phyloP scores from a whole-genome alignment of 768 basidiomycete genomes.

The Podaxis sp. region DNA sequence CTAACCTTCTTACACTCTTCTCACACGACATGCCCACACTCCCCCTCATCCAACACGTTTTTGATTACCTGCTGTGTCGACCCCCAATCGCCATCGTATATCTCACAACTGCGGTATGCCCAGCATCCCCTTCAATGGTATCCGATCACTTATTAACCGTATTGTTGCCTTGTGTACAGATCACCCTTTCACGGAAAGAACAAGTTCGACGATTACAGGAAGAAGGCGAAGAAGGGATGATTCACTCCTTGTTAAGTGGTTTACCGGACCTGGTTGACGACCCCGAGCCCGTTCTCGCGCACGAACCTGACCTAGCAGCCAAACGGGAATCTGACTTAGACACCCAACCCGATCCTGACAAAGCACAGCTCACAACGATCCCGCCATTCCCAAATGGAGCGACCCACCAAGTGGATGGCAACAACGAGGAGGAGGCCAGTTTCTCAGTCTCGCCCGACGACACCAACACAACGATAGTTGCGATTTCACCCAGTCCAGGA shows the following conservation, averaged over 20 bases:
- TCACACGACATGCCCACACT: conserved; percentile 90
- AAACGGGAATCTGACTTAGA: not conserved
- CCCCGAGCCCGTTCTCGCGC: not conserved
- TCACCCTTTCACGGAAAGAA: conserved; percentile 70
- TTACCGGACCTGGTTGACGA: conserved; percentile 59
- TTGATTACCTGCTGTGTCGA: conserved; percentile 83
- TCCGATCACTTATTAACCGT: not conserved
- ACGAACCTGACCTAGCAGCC: not conserved
- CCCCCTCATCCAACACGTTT: conserved; percentile 87
- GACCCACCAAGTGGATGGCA: too few species aligned
- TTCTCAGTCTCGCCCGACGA: not conserved
- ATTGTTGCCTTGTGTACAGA: conserved; percentile 38
- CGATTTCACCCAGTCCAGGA: not conserved
- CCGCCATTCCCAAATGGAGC: not conserved
- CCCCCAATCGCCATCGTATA: conserved; percentile 84
- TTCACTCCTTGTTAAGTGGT: conserved; percentile 71
- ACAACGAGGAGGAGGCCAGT: too few species aligned
- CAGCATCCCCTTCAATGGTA: not conserved
- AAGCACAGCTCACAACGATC: not conserved
- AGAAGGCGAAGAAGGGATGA: conserved; percentile 80
- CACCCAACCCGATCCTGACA: not conserved
- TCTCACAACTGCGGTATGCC: conserved; percentile 74
- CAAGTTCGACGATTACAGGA: conserved; percentile 61
- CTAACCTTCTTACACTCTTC: conserved; percentile 88
- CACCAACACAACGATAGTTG: not conserved